Evolutionary conservation across 768 basidiomycete genomes (phyloP).

Genomic region (Gyrodon lividus): DNA sequence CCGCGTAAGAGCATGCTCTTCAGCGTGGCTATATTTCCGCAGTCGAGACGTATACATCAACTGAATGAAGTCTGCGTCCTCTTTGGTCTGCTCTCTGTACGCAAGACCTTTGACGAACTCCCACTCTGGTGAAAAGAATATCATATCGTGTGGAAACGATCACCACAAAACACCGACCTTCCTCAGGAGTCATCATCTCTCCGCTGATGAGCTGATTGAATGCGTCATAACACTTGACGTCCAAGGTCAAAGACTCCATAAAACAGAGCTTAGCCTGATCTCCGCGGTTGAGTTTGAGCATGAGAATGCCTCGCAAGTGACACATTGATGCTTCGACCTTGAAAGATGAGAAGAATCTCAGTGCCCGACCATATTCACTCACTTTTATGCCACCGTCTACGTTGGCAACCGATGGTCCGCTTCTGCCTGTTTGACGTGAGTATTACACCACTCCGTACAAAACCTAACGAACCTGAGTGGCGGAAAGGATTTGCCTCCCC

Average conservation of each 20-base stretch:
- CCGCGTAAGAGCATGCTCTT: conserved; percentile 80
- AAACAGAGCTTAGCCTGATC: conserved; percentile 93
- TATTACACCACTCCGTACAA: neutral
- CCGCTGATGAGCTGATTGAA: conserved; percentile 88
- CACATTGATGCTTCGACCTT: conserved; percentile 98
- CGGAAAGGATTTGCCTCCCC: conserved; percentile 91
- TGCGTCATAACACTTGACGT: conserved; percentile 96
- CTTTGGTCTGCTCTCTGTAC: conserved; percentile 78
- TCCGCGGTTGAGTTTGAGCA: conserved; percentile 89
- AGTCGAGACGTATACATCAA: conserved; percentile 91
- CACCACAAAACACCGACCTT: conserved; percentile 59
- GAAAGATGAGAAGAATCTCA: conserved; percentile 1
- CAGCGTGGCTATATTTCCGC: conserved; percentile 83
- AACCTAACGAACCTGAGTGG: conserved; percentile 50
- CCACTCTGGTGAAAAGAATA: conserved; percentile 69
- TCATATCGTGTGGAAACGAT: conserved; percentile 3
- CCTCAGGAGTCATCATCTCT: conserved; percentile 94
- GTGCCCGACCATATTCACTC: conserved; percentile 13
- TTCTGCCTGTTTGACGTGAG: conserved; percentile 43
- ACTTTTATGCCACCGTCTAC: conserved; percentile 96
- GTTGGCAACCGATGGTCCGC: conserved; percentile 73
- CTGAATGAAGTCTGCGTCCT: conserved; percentile 89
- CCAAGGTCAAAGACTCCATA: conserved; percentile 91
- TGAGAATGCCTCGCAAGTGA: conserved; percentile 86
- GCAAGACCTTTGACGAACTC: conserved; percentile 86